These are phyloP conservation scores for Seiridium cupressi DNA, from an alignment of 2,329 filamentous ascomycete genomes.

Conservation along the genomic window DNA sequence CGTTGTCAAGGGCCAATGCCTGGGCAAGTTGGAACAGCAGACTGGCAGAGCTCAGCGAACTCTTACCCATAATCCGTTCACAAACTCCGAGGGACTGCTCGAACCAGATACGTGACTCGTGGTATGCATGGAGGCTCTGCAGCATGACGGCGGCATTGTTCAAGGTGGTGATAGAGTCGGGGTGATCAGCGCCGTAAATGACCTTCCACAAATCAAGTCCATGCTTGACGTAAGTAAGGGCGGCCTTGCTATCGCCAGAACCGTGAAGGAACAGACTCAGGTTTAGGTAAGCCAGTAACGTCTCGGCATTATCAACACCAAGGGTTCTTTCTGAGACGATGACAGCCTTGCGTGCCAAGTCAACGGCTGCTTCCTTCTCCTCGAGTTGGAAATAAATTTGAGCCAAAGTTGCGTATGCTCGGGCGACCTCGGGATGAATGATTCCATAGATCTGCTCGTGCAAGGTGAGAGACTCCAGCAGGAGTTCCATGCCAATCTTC, in stretches of 20 bases:
- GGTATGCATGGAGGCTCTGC: slow-evolving; percentile 90
- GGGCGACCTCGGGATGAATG: slow-evolving; percentile 91
- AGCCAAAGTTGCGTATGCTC: slow-evolving; percentile 91
- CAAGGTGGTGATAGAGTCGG: slow-evolving; percentile 96
- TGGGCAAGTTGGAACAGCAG: slow-evolving; percentile 97
- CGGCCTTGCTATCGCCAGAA: slow-evolving; percentile 82
- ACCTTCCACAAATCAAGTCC: slow-evolving; percentile 95
- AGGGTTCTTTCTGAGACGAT: slow-evolving; percentile 94
- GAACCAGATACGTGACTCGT: slow-evolving; percentile 95
- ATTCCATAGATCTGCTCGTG: slow-evolving; percentile 99
- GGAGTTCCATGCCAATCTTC: slow-evolving; percentile 91
- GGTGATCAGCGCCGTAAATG: slow-evolving; percentile 90
- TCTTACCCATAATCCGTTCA: slow-evolving; percentile 83
- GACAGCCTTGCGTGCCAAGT: slow-evolving; percentile 93
- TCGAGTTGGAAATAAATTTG: slow-evolving; percentile 98
- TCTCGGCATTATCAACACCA: slow-evolving; percentile 90
- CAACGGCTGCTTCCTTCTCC: slow-evolving; percentile 92
- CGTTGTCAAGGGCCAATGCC: slow-evolving; percentile 90
- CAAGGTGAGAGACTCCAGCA: slow-evolving; percentile 91
- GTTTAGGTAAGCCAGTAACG: slow-evolving; percentile 93
- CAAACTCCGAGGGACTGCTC: slow-evolving; percentile 88
- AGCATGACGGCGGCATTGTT: slow-evolving; percentile 99
- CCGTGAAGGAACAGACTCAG: slow-evolving; percentile 92
- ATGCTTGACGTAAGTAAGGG: slow-evolving; percentile 87
- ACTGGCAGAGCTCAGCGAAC: slow-evolving; percentile 90